Base-by-base conservation (phyloP, 441 rosid species). In the Viola pubescens region DNA sequence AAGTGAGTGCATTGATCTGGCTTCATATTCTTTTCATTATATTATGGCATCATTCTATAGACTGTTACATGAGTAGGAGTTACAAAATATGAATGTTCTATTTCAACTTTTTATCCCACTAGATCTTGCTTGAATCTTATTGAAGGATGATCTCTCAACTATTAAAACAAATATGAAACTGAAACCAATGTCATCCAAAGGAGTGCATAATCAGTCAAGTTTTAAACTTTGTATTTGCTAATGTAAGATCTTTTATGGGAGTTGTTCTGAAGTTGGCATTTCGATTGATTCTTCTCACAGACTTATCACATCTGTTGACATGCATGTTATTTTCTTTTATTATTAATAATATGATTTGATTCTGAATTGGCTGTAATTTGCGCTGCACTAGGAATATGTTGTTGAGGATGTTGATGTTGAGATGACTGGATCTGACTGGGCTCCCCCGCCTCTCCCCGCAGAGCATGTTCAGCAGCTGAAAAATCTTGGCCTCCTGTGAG, bases 331-430 rank as follows among this genome's bases (percentile, higher is more conserved):
- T 45, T 19, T 54, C 38, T 47, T 48, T 19, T 19, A 12, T 34
- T 69, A 34, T 9, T 8, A 8, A 37, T 19, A 26, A 61, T 6
- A 12, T 61, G 8, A 45, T 52, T 26, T 19, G 47, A 38, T 34
- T 50, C 8, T 60, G 13, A 66, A 39, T 52, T 65, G 44, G 43
- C 26, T 58, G 4, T 44, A 34, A 14, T 52, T 37, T 68, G 51
- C 34, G 60, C 9, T 58, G 19, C 12, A 26, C 34, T 68, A 91
- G 98, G 99, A 94, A 69, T 94, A 94, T 65, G 98, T 91, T 40
- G 99, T 94, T 5, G 98, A 94, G 81, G 99, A 94, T 75, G 95
- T 88, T 34, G 99, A 94, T 64, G 97, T 87, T 0, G 98, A 94
- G 69, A 80, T 77, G 77, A 82, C 68, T 5, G 95, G 86, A 59